Evolutionary conservation across 768 basidiomycete genomes (phyloP), one percentile per base, ranked within the genome.

Genomic region (Kwoniella heveanensis): DNA sequence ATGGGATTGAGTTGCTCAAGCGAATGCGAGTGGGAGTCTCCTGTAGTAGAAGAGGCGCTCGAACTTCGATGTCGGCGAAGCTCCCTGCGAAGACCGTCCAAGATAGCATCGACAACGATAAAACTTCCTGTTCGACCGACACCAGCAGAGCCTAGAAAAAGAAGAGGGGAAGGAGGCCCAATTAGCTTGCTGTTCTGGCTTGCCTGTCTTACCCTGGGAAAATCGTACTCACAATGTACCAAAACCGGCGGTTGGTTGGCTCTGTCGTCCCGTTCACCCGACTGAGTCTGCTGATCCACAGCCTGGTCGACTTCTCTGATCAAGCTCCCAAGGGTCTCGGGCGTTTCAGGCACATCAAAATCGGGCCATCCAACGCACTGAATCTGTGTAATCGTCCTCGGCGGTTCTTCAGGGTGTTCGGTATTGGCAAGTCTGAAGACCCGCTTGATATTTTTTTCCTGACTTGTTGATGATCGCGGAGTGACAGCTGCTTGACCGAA

Each of bases 341-440:
- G 88, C 62, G 91, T 87, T 13, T 88, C 87, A 0, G 95, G 95
- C 13, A 98, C 92, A 76, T 93, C 93, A 83, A 97, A 89, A 73
- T 98, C 95, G 1, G 94, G 92, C 95, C 95, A 98, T 39, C 89
- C 88, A 39, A 94, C 84, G 74, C 92, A 97, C 78, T 98, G 95
- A 55, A 97, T 81, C 73, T 98, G 95, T 0, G 88, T 84, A 17
- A 98, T 83, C 61, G 80, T 84, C n/a, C 91, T 83, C 1, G 88
- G 83, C 1, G 85, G 83, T 13, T 84, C 82, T 19, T 83, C 80
- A 0, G 89, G 88, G 67, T 88, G 86, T 27, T 82, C 83, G 1
- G 80, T 80, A 70, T 92, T 86, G 47, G 84, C 82, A 32, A 97
- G 83, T 54, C 86, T 83, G 72, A 97, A 91, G 17, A 77, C 73